phyloP scores from a whole-genome alignment of 805 yeast genomes.

The Spathaspora sp. region DNA sequence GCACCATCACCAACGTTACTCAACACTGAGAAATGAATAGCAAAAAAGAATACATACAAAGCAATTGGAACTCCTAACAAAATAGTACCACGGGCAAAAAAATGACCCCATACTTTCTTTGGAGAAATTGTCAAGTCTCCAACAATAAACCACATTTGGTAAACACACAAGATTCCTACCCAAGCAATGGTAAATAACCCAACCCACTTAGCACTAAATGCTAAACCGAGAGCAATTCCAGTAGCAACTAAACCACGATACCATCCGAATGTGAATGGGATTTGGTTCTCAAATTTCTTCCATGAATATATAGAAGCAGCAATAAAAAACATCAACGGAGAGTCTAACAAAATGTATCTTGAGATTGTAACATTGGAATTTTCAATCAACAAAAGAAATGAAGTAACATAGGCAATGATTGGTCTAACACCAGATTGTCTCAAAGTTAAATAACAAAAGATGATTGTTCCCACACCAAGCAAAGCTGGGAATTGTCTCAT shows the following conservation, averaged over 20 bases:
- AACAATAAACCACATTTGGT: conserved; percentile 65
- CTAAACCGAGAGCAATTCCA: conserved; percentile 68
- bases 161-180: conserved; percentile 61
- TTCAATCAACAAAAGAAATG: conserved; percentile 57
- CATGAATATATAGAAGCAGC: conserved; percentile 65
- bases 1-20: conserved; percentile 66
- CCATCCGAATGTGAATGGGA: conserved; percentile 59
- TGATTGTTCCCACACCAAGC: conserved; percentile 64
- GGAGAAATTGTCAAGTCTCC: conserved; percentile 63
- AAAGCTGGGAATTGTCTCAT: conserved; percentile 72
- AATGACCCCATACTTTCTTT: conserved; percentile 42
- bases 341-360: conserved; percentile 69
- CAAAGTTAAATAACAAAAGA: conserved; percentile 64
- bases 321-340: conserved; percentile 74
- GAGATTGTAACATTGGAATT: conserved; percentile 69
- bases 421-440: conserved; percentile 71
- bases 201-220: conserved; percentile 78
- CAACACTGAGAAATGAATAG: conserved; percentile 59
- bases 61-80: conserved; percentile 57
- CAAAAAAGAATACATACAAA: conserved; percentile 57
- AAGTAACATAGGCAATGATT: conserved; percentile 53
- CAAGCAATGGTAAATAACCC: conserved; percentile 79
- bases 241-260: conserved; percentile 58
- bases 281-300: conserved; percentile 62
- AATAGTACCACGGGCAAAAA: conserved; percentile 46